These are phyloP conservation scores for Ceratobasidium sp. DNA, from an alignment of 1,284 basidiomycete genomes.

Conservation along the genomic window DNA sequence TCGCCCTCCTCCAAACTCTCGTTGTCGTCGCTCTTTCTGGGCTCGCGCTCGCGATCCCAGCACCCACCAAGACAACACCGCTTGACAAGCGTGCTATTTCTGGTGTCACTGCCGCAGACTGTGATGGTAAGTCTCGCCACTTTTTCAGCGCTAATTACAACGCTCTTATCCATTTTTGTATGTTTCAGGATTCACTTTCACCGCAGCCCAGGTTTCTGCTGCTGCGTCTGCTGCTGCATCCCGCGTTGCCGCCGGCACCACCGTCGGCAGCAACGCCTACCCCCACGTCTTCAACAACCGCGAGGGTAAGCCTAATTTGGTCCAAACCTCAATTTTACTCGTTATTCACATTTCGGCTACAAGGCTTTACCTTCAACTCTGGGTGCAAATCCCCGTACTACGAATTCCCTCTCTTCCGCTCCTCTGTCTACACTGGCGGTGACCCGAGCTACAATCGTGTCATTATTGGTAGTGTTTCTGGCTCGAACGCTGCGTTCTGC, in stretches of 20 bases:
- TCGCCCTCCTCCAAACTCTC: not conserved
- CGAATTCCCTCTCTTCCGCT: constrained; percentile 33
- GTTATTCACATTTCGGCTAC: not conserved
- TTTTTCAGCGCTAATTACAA: too few species aligned
- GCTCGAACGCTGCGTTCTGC: constrained; percentile 28
- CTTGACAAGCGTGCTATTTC: constrained; percentile 27
- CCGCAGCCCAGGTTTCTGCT: constrained; percentile 29
- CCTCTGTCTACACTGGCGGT: constrained; percentile 32
- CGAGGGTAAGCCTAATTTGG: constrained; percentile 1
- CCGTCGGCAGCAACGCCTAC: constrained; percentile 22
- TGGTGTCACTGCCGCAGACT: constrained; percentile 26
- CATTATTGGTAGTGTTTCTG: constrained; percentile 27
- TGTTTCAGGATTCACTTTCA: constrained; percentile 16
- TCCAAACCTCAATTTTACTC: not conserved
- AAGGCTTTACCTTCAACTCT: constrained; percentile 32
- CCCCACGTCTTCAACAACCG: constrained; percentile 38
- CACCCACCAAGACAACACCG: constrained; percentile 10
- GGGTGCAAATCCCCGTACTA: constrained; percentile 20
- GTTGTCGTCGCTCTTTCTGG: constrained; percentile 24
- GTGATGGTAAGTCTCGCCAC: not conserved
- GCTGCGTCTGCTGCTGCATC: constrained; percentile 22
- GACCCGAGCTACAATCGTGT: constrained; percentile 32
- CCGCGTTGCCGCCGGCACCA: constrained; percentile 6
- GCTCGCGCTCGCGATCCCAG: constrained; percentile 27
- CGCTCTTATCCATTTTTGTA: not conserved